Evolutionary conservation across 176 grass and related monocot genomes (phyloP).

Genomic region (Aegilops sharonensis): DNA sequence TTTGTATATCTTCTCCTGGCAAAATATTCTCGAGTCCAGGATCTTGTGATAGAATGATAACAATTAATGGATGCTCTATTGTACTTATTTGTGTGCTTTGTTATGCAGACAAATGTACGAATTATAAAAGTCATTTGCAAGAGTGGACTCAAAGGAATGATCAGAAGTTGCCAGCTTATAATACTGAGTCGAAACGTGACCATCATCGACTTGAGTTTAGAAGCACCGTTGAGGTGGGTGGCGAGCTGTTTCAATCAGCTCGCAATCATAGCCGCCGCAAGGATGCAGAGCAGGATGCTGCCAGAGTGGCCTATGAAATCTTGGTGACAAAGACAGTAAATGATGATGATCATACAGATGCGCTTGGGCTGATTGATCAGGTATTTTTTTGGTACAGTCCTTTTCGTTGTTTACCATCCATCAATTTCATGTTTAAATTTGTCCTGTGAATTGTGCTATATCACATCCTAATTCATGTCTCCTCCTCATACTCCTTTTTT

Average conservation of each 20-base stretch:
- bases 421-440: slow-evolving; percentile 14
- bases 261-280: slow-evolving; percentile 43
- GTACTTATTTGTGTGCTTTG: background rate
- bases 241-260: slow-evolving; percentile 34
- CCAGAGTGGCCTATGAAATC: slow-evolving; percentile 41
- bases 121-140: slow-evolving; percentile 49
- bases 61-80: slow-evolving; percentile 13
- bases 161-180: slow-evolving; percentile 40
- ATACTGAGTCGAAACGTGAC: slow-evolving; percentile 21
- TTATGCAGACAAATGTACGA: slow-evolving; percentile 37
- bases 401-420: slow-evolving; percentile 14
- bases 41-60: slow-evolving; percentile 3
- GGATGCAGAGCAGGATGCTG: slow-evolving; percentile 63
- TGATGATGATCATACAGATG: background rate
- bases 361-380: slow-evolving; percentile 40
- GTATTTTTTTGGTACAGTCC: slow-evolving; percentile 21
- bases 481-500: background rate
- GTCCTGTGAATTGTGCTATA: slow-evolving; percentile 5
- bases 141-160: slow-evolving; percentile 10
- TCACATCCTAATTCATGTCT: background rate
- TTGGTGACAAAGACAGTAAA: slow-evolving; percentile 21
- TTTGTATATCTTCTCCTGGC: slow-evolving; percentile 1
- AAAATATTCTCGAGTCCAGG: slow-evolving; percentile 4
- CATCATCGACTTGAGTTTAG: slow-evolving; percentile 41
- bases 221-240: slow-evolving; percentile 43